phyloP scores from a whole-genome alignment of 352 stramenopile genomes.

The Thalassiosira livingstoniorum region DNA sequence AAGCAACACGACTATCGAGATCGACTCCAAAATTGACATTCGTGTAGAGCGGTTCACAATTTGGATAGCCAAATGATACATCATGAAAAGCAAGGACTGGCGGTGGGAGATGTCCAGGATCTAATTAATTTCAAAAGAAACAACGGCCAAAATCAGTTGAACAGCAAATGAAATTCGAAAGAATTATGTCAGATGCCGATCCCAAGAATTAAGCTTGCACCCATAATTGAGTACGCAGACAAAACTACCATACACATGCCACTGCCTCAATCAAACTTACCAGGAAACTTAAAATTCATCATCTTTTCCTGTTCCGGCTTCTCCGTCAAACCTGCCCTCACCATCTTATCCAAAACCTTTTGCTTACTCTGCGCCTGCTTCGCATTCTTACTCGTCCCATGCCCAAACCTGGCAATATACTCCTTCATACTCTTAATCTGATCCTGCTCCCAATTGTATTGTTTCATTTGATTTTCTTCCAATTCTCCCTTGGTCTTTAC shows the following conservation, averaged over 20 bases:
- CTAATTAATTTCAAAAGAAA: constrained; percentile 33
- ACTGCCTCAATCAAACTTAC: neutral
- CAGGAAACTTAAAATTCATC: constrained; percentile 94
- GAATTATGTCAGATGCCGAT: no score
- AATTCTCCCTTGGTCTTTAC: constrained; percentile 87
- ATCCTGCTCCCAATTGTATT: constrained; percentile 94
- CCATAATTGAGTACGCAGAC: no score
- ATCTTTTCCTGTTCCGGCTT: constrained; percentile 91
- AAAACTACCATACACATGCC: neutral
- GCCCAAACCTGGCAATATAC: constrained; percentile 98
- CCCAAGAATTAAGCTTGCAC: no score
- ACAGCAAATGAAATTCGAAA: no score
- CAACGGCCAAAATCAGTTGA: no score
- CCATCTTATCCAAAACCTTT: constrained; percentile 98
- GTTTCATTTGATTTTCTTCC: constrained; percentile 98
- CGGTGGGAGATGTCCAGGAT: constrained; percentile 93
- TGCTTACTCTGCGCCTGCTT: constrained; percentile 97
- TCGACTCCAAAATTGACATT: constrained; percentile 96
- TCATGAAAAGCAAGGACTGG: constrained; percentile 98
- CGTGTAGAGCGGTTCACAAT: constrained; percentile 91
- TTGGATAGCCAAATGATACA: constrained; percentile 95
- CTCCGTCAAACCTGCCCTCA: constrained; percentile 93
- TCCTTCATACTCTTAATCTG: constrained; percentile 99
- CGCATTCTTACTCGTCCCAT: constrained; percentile 96
- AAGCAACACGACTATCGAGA: constrained; percentile 95